Percentiles rank a stretch among this genome's conserved stretches.
phyloP scores from a whole-genome alignment of 2,329 filamentous ascomycete species.

The Verticillium klebahnii region DNA sequence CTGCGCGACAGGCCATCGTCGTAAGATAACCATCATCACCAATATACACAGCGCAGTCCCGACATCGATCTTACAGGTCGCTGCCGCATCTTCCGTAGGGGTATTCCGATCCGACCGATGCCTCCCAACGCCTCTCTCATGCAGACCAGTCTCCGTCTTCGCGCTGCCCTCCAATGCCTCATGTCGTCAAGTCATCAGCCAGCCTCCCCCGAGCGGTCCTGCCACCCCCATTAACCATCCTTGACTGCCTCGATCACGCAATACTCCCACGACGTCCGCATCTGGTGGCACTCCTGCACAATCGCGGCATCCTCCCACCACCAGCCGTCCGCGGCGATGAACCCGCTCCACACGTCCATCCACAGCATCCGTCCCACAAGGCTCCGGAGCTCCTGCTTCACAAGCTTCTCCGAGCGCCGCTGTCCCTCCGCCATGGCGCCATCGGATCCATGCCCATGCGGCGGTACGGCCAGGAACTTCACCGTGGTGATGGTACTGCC shows the following conservation, averaged over 20 bases:
- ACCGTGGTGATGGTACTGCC: slow-evolving; percentile 43
- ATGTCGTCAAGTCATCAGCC: not conserved
- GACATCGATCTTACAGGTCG: too few species aligned
- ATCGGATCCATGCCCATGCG: slow-evolving; percentile 13
- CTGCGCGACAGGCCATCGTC: too few species aligned
- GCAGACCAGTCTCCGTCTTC: not conserved
- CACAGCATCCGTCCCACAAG: slow-evolving; percentile 53
- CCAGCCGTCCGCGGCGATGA: slow-evolving; percentile 45
- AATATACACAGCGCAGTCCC: too few species aligned
- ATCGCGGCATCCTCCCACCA: slow-evolving; percentile 59
- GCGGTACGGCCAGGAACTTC: slow-evolving; percentile 42
- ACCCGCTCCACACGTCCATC: slow-evolving; percentile 55
- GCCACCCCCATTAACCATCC: slow-evolving; percentile 17
- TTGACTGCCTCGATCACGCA: slow-evolving; percentile 52
- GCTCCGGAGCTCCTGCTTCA: slow-evolving; percentile 44
- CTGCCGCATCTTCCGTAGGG: not conserved
- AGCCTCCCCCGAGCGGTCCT: too few species aligned
- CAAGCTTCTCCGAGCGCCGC: slow-evolving; percentile 19
- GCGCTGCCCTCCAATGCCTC: not conserved
- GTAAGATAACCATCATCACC: not conserved
- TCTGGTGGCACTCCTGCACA: slow-evolving; percentile 48
- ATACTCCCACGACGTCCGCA: slow-evolving; percentile 56
- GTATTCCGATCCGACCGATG: slow-evolving; percentile 8
- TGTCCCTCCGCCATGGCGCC: slow-evolving; percentile 15
- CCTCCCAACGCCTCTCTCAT: slow-evolving; percentile 8